Evolutionary conservation across 805 yeast species (phyloP).

Genomic region (Candida silvatica): DNA sequence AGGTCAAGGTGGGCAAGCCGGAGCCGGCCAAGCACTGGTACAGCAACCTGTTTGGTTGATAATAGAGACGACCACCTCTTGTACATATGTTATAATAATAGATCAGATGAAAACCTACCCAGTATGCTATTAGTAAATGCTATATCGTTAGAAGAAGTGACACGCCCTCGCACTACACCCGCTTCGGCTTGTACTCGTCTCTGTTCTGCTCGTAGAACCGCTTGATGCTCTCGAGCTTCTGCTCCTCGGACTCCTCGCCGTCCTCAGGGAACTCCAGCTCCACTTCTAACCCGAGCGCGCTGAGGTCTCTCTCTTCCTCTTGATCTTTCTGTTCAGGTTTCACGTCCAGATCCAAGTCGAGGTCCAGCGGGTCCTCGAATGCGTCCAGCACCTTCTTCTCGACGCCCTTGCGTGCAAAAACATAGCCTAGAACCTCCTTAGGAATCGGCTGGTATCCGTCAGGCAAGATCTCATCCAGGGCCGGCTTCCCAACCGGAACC

Average conservation of each 20-base stretch:
- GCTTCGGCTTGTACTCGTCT: slow-evolving; percentile 13
- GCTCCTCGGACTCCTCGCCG: slow-evolving; percentile 13
- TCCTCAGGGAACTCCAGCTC: slow-evolving; percentile 19
- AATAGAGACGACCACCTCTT: slow-evolving; percentile 2
- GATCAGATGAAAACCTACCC: not conserved
- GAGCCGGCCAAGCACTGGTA: slow-evolving; percentile 20
- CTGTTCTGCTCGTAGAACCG: slow-evolving; percentile 13
- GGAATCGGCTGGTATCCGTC: slow-evolving; percentile 38
- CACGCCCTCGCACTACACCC: slow-evolving; percentile 10
- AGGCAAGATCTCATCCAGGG: slow-evolving; percentile 27
- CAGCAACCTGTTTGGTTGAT: slow-evolving; percentile 12
- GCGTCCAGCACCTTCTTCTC: slow-evolving; percentile 3
- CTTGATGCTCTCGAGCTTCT: slow-evolving; percentile 13
- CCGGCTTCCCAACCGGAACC: slow-evolving; percentile 27
- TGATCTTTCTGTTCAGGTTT: slow-evolving; percentile 4
- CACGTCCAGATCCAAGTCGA: slow-evolving; percentile 13
- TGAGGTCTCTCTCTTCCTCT: slow-evolving; percentile 2
- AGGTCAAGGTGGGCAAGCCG: slow-evolving; percentile 21
- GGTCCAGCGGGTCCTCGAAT: slow-evolving; percentile 17
- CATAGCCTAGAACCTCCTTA: slow-evolving; percentile 20
- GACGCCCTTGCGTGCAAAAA: slow-evolving; percentile 8
- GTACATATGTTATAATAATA: too few relatives aligned
- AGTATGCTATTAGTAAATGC: not conserved
- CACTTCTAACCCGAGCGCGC: slow-evolving; percentile 10
- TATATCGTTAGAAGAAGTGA: too few relatives aligned